Percentiles rank a stretch among this genome's conserved stretches.
These are phyloP conservation scores for Beauveria rudraprayagi DNA, from an alignment of 2,329 filamentous ascomycete genomes.

Conservation along the genomic window DNA sequence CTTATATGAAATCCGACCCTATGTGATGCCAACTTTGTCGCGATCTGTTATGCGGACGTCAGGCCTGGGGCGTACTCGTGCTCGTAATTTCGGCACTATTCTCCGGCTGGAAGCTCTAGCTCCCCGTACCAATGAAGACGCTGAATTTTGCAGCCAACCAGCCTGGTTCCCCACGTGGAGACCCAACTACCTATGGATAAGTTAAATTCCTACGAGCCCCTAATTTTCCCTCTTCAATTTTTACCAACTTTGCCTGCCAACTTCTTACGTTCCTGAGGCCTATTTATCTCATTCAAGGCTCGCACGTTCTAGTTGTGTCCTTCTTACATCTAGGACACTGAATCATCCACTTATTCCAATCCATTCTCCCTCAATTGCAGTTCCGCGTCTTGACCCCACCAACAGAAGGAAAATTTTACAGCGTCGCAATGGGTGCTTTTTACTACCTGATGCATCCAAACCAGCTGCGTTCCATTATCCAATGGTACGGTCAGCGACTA, in stretches of 20 bases:
- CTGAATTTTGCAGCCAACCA: neutral
- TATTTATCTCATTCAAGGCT: neutral
- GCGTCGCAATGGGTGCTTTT: conserved; percentile 49
- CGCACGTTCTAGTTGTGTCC: neutral
- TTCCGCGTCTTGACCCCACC: neutral
- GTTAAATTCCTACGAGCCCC: neutral
- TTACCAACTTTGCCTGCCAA: neutral
- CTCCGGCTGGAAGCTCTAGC: neutral
- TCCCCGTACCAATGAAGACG: neutral
- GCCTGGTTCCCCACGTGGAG: neutral
- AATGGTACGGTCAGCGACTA: conserved; percentile 59
- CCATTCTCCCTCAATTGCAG: neutral
- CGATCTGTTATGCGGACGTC: neutral
- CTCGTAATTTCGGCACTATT: neutral
- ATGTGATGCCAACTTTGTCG: neutral
- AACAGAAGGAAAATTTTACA: conserved; percentile 1
- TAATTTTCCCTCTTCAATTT: neutral
- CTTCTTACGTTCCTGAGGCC: neutral
- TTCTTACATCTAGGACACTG: neutral
- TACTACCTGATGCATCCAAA: conserved; percentile 70
- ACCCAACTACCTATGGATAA: neutral
- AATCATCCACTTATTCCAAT: neutral
- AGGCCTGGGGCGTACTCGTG: neutral
- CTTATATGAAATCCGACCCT: neutral
- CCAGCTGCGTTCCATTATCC: conserved; percentile 73